Conservation (phyloP, 352 stramenopile genomes). For the Pythium pectinolyticum region DNA sequence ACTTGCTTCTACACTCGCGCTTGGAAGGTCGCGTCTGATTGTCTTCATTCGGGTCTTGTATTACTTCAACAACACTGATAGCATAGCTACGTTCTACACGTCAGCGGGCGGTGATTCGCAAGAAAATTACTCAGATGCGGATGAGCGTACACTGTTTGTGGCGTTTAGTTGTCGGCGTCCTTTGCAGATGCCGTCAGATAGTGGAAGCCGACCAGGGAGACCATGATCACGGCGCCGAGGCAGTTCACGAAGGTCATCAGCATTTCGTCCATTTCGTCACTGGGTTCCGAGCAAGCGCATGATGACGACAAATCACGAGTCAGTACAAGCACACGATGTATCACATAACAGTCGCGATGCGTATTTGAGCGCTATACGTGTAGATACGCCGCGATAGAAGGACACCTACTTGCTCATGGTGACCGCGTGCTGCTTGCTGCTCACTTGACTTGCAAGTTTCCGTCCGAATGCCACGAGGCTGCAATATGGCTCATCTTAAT, state of each 20-base stretch:
- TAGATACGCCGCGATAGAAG: background rate
- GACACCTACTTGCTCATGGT: constrained; percentile 37
- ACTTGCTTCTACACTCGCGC: too few species aligned
- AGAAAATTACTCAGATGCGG: background rate
- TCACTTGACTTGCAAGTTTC: constrained; percentile 17
- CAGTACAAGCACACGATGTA: background rate
- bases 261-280: constrained; percentile 84
- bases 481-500: constrained; percentile 28
- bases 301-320: background rate
- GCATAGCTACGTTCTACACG: background rate
- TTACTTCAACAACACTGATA: background rate
- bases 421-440: constrained; percentile 6
- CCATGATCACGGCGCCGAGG: constrained; percentile 85
- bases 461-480: constrained; percentile 17
- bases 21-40: too few species aligned
- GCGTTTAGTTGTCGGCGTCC: constrained; percentile 72
- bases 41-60: background rate
- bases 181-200: constrained; percentile 83
- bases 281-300: constrained; percentile 25
- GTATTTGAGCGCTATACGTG: background rate
- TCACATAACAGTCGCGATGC: too few species aligned
- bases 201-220: constrained; percentile 87
- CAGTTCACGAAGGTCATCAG: constrained; percentile 90
- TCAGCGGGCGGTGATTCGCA: background rate
- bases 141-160: background rate